These are phyloP conservation scores for Huntiella bhutanensis DNA, from an alignment of 2,329 filamentous ascomycete genomes.

Conservation along the genomic window DNA sequence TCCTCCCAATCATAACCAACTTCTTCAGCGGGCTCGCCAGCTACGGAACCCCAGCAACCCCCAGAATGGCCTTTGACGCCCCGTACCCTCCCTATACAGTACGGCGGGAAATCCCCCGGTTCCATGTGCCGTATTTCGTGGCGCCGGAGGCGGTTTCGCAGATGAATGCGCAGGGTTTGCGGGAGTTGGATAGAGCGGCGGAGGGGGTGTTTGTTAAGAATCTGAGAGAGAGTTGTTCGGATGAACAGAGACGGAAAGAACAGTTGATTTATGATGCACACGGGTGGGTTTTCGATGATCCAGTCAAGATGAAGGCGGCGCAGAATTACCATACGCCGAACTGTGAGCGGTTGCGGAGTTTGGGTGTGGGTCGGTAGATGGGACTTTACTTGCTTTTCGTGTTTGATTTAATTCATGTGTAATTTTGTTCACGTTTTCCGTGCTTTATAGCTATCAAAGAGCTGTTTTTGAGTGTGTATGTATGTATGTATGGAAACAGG, in stretches of 20 bases:
- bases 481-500: neutral
- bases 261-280: slow-evolving; percentile 58
- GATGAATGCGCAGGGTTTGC: slow-evolving; percentile 49
- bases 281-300: slow-evolving; percentile 73
- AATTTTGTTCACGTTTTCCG: neutral
- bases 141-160: slow-evolving; percentile 59
- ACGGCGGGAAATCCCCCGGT: slow-evolving; percentile 48
- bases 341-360: slow-evolving; percentile 30
- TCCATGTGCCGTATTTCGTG: slow-evolving; percentile 69
- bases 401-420: neutral
- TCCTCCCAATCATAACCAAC: slow-evolving; percentile 67
- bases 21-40: slow-evolving; percentile 40
- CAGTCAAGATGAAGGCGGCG: slow-evolving; percentile 59
- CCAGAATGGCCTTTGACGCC: slow-evolving; percentile 57
- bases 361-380: slow-evolving; percentile 19
- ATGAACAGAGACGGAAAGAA: slow-evolving; percentile 46
- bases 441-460: too few species aligned
- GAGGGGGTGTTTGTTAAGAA: slow-evolving; percentile 53
- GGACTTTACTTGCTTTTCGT: neutral
- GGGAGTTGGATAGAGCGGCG: slow-evolving; percentile 56
- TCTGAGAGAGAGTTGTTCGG: slow-evolving; percentile 53
- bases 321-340: slow-evolving; percentile 30
- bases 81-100: slow-evolving; percentile 54
- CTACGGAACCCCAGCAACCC: slow-evolving; percentile 27
- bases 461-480: neutral